phyloP scores from a whole-genome alignment of 176 grass and related monocot species.

The Musa troglodytarum region DNA sequence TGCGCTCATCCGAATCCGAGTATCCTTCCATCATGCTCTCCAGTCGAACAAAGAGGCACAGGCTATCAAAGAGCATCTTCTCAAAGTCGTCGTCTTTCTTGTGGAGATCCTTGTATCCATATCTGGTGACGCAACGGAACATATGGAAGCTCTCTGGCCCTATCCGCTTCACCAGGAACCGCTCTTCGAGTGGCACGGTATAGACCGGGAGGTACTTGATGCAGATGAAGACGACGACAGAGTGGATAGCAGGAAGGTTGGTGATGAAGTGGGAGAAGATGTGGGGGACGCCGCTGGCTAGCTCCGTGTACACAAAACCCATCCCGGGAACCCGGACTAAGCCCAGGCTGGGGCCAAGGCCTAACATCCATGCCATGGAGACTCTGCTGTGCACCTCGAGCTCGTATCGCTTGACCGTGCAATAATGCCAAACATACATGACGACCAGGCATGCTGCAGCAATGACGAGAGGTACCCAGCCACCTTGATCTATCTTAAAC shows the following conservation, averaged over 20 bases:
- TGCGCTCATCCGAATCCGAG: conserved; percentile 72
- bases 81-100: conserved; percentile 94
- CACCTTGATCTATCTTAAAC: conserved; percentile 87
- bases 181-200: conserved; percentile 72
- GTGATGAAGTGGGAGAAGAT: conserved; percentile 99
- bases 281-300: conserved; percentile 82
- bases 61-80: conserved; percentile 63
- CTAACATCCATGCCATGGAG: conserved; percentile 96
- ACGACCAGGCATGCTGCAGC: conserved; percentile 54
- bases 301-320: conserved; percentile 88
- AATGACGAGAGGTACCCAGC: conserved; percentile 90
- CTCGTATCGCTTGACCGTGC: conserved; percentile 87
- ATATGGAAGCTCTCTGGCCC: conserved; percentile 91
- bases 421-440: conserved; percentile 97
- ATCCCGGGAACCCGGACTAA: conserved; percentile 91
- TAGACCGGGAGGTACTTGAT: conserved; percentile 97
- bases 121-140: conserved; percentile 77
- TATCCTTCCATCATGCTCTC: conserved; percentile 96
- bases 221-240: conserved; percentile 83
- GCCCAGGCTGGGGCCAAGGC: conserved; percentile 84
- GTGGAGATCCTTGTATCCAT: conserved; percentile 92
- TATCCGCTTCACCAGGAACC: conserved; percentile 79
- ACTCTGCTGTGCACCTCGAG: conserved; percentile 98
- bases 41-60: conserved; percentile 48
- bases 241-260: conserved; percentile 94